These are phyloP conservation scores for Thelonectria discophora DNA, from an alignment of 2,329 filamentous ascomycete species.

Conservation along the genomic window DNA sequence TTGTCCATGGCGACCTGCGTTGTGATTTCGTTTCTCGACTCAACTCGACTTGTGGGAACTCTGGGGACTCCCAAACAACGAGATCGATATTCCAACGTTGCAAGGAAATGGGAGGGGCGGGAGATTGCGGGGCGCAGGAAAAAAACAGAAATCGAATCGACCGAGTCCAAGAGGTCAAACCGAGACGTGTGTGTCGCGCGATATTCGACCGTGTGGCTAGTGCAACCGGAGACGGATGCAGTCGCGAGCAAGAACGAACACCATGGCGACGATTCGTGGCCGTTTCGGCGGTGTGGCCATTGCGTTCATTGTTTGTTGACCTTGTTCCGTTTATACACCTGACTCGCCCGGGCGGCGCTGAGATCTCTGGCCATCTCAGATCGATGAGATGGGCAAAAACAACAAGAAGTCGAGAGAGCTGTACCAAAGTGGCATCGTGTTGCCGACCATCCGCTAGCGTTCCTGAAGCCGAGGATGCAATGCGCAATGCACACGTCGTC, in stretches of 20 bases:
- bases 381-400: conserved; percentile 3
- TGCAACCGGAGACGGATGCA: neutral
- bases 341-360: neutral
- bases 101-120: conserved; percentile 11
- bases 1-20: conserved; percentile 7
- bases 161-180: conserved; percentile 7
- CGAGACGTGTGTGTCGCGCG: conserved; percentile 7
- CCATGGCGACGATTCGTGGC: neutral
- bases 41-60: neutral
- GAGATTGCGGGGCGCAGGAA: conserved; percentile 16
- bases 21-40: neutral
- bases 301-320: too few relatives aligned
- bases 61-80: conserved; percentile 9
- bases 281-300: conserved; percentile 2
- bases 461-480: neutral
- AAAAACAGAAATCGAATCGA: conserved; percentile 2
- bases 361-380: conserved; percentile 1
- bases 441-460: conserved; percentile 4
- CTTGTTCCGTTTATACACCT: neutral
- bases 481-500: neutral
- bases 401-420: conserved; percentile 1
- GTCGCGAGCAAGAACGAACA: neutral
- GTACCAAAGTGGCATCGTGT: neutral
- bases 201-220: conserved; percentile 7
- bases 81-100: conserved; percentile 11